Percentiles rank a stretch among this genome's conserved stretches.
phyloP scores from a whole-genome alignment of 2,329 filamentous ascomycete genomes.

The Grosmannia clavigera region DNA sequence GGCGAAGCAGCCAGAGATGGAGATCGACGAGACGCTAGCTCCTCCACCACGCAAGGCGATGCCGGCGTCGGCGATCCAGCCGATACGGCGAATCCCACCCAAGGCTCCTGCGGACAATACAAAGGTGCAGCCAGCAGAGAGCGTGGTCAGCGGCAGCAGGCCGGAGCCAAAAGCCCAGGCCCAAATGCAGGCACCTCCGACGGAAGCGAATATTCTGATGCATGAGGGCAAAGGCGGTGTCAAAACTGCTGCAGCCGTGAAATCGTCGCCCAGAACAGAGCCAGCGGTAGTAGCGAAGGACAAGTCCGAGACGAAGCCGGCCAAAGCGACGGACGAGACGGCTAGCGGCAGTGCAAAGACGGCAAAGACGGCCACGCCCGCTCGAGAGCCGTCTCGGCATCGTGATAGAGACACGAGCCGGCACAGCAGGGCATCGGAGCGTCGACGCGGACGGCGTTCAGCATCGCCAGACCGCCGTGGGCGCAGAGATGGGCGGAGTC shows the following conservation, averaged over 20 bases:
- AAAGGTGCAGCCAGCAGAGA: constrained; percentile 19
- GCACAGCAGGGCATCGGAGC: constrained; percentile 16
- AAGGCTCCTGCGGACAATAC: constrained; percentile 29
- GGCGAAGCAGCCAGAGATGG: constrained; percentile 38
- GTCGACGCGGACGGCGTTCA: constrained; percentile 12
- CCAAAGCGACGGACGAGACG: background rate
- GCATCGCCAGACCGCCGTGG: constrained; percentile 14
- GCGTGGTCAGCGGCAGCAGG: background rate
- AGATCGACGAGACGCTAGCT: constrained; percentile 42
- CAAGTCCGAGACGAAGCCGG: background rate
- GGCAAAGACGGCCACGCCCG: background rate
- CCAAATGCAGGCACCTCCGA: background rate
- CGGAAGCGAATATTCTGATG: constrained; percentile 16
- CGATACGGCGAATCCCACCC: constrained; percentile 35
- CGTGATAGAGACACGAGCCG: constrained; percentile 17
- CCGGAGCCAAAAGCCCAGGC: constrained; percentile 10
- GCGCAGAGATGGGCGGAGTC: constrained; percentile 16
- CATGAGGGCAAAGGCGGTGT: constrained; percentile 12
- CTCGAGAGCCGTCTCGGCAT: background rate
- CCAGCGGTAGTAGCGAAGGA: background rate
- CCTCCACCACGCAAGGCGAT: constrained; percentile 39
- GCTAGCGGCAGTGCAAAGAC: background rate
- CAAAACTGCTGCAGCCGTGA: background rate
- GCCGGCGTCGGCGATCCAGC: constrained; percentile 47
- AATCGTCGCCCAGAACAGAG: background rate